phyloP scores from a whole-genome alignment of 371 early-diverging fungal genomes.

The Mucor lusitanicus region DNA sequence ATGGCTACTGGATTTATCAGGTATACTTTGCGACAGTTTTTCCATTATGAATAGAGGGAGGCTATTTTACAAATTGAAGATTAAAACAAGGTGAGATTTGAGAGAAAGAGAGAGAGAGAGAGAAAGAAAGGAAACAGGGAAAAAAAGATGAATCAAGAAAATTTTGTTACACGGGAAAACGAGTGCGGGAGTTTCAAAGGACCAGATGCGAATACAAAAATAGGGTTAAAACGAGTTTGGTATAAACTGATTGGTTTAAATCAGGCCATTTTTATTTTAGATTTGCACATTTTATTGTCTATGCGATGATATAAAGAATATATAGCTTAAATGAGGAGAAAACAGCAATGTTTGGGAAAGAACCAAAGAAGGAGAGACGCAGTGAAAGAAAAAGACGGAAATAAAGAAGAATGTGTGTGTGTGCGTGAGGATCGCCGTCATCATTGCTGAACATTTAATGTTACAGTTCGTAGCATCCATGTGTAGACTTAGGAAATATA shows the following conservation, averaged over 20 bases:
- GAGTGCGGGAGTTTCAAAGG: slow-evolving; percentile 1
- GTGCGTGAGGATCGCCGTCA: not conserved
- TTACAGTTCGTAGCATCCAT: not conserved
- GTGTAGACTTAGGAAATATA: not conserved
- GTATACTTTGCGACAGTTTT: slow-evolving; percentile 5
- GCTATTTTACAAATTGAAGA: not conserved
- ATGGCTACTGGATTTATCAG: slow-evolving; percentile 22
- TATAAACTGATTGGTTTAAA: not conserved
- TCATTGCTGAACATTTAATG: not conserved
- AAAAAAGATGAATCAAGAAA: not conserved
- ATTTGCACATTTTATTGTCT: not conserved
- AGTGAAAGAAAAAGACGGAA: not conserved
- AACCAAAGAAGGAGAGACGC: not conserved
- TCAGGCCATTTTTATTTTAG: not conserved
- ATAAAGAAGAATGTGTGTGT: not conserved
- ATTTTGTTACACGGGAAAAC: not conserved
- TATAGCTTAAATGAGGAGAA: not conserved
- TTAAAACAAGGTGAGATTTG: not conserved
- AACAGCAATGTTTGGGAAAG: not conserved
- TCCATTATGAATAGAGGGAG: slow-evolving; percentile 10
- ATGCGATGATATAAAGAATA: not conserved
- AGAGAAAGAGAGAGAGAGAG: not conserved
- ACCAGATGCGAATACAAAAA: slow-evolving; percentile 1
- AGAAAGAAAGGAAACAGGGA: not conserved
- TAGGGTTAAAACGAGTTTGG: slow-evolving; percentile 3